These are phyloP conservation scores for Pythium sukuiense DNA, from an alignment of 352 stramenopile species.

Conservation along the genomic window DNA sequence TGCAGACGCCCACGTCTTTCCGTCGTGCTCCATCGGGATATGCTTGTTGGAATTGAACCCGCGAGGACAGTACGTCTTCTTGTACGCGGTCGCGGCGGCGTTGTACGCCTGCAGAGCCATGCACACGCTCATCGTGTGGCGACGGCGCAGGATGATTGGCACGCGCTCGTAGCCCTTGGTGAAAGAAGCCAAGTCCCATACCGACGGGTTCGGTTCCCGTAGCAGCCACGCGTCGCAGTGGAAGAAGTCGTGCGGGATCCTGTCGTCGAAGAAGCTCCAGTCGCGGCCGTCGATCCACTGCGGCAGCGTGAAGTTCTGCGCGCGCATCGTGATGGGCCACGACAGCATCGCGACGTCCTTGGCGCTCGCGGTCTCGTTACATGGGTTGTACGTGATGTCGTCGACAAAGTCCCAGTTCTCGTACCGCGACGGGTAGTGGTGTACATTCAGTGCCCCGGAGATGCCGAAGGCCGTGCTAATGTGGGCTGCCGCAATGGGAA, in stretches of 20 bases:
- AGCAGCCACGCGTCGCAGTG: constrained; percentile 77
- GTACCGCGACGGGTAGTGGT: constrained; percentile 80
- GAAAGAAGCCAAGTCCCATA: constrained; percentile 74
- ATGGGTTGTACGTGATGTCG: constrained; percentile 77
- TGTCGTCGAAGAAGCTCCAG: constrained; percentile 69
- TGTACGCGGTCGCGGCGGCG: constrained; percentile 53
- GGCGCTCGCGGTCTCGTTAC: constrained; percentile 36
- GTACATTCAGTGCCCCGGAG: constrained; percentile 68
- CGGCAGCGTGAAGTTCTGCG: constrained; percentile 70
- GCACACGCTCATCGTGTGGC: constrained; percentile 74
- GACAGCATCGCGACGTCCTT: constrained; percentile 55
- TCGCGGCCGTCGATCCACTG: constrained; percentile 76
- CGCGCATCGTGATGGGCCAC: constrained; percentile 75
- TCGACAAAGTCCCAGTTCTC: constrained; percentile 89
- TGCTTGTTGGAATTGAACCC: constrained; percentile 75
- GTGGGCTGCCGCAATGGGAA: constrained; percentile 72
- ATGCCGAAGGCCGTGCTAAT: constrained; percentile 54
- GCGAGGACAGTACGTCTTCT: constrained; percentile 44
- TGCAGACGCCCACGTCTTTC: constrained; percentile 44
- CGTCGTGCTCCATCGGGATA: constrained; percentile 58
- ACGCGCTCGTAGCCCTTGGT: constrained; percentile 79
- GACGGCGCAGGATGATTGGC: constrained; percentile 73
- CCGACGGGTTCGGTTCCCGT: constrained; percentile 42
- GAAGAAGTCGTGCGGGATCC: constrained; percentile 65
- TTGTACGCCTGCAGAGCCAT: constrained; percentile 76